Evolutionary conservation across 495 filamentous ascomycete species (phyloP).

Genomic region (Tuber indicum): DNA sequence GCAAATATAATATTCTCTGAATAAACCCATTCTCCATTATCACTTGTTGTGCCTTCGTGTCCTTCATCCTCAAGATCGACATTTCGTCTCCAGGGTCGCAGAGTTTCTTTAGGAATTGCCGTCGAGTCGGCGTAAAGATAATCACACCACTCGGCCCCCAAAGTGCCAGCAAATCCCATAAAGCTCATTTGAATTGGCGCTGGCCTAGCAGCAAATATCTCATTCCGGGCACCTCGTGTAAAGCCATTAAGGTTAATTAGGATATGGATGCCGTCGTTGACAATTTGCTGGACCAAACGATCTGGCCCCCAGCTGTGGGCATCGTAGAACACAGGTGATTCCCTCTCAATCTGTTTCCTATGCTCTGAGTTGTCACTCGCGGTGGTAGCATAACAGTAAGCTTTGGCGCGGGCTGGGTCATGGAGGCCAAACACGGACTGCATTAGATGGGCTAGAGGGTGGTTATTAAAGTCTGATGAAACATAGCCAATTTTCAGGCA

Average conservation of each 20-base stretch:
- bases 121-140: slow-evolving; percentile 88
- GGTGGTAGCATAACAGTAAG: slow-evolving; percentile 96
- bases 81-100: slow-evolving; percentile 71
- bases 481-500: slow-evolving; percentile 89
- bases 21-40: slow-evolving; percentile 76
- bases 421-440: slow-evolving; percentile 97
- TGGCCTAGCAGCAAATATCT: slow-evolving; percentile 91
- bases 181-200: slow-evolving; percentile 99
- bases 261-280: slow-evolving; percentile 91
- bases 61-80: slow-evolving; percentile 56
- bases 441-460: slow-evolving; percentile 82
- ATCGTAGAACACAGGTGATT: slow-evolving; percentile 88
- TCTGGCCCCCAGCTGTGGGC: slow-evolving; percentile 82
- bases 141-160: slow-evolving; percentile 98
- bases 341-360: slow-evolving; percentile 86
- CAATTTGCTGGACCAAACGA: slow-evolving; percentile 78
- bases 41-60: slow-evolving; percentile 43
- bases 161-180: slow-evolving; percentile 96
- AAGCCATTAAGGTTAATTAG: slow-evolving; percentile 97
- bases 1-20: slow-evolving; percentile 95
- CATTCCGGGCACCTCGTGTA: slow-evolving; percentile 92
- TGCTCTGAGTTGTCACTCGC: slow-evolving; percentile 85
- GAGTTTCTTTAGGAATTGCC: slow-evolving; percentile 73
- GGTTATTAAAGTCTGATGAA: slow-evolving; percentile 98
- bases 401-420: slow-evolving; percentile 62